Evolutionary conservation across 768 basidiomycete species (phyloP).

Genomic region (Rhodotorula toruloides): DNA sequence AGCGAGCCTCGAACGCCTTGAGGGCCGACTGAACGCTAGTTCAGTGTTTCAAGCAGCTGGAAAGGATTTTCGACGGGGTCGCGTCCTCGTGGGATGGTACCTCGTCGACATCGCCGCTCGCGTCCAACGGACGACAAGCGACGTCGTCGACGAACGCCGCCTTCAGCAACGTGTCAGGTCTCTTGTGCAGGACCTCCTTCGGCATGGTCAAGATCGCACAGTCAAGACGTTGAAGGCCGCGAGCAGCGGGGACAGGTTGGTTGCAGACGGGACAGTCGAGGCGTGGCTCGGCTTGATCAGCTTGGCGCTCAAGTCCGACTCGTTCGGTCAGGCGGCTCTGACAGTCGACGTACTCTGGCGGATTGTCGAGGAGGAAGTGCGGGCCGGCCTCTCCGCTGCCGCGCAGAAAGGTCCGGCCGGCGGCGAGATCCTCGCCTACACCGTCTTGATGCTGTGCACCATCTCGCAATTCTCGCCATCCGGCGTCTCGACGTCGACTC

Average conservation of each 20-base stretch:
- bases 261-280: conserved; percentile 51
- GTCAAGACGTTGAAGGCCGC: conserved; percentile 49
- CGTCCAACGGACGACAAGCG: conserved; percentile 40
- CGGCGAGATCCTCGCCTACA: conserved; percentile 65
- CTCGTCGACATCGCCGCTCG: conserved; percentile 57
- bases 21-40: conserved; percentile 42
- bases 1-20: conserved; percentile 49
- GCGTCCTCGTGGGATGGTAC: conserved; percentile 60
- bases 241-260: not conserved
- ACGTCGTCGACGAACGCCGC: not conserved
- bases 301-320: conserved; percentile 46
- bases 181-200: conserved; percentile 56
- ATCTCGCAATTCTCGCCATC: conserved; percentile 69
- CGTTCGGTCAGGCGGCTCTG: not conserved
- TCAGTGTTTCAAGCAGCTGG: conserved; percentile 49
- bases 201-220: conserved; percentile 54
- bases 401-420: conserved; percentile 32
- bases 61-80: conserved; percentile 48
- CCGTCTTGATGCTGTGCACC: conserved; percentile 63
- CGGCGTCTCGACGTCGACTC: conserved; percentile 51
- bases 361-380: conserved; percentile 23
- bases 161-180: conserved; percentile 39
- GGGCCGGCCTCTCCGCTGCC: not conserved
- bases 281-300: conserved; percentile 72
- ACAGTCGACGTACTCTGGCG: conserved; percentile 13